phyloP scores from a whole-genome alignment of 1,139 yeast genomes.

The Eremothecium sinecaudum region DNA sequence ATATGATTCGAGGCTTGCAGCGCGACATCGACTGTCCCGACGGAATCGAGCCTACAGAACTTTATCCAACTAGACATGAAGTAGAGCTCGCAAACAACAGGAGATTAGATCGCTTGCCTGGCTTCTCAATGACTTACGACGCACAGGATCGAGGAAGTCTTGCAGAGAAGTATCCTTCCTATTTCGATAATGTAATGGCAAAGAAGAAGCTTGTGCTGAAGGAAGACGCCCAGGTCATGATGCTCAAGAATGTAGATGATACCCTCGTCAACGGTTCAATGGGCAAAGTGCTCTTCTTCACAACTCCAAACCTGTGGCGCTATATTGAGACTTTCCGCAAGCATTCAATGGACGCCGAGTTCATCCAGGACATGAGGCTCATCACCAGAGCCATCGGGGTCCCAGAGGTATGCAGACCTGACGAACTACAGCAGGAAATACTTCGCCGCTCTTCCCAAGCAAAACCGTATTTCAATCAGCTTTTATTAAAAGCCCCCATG shows the following conservation, averaged over 20 bases:
- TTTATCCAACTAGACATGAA: constrained; percentile 65
- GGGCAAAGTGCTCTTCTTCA: constrained; percentile 53
- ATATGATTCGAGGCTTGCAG: constrained; percentile 40
- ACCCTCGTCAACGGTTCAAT: constrained; percentile 84
- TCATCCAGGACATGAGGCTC: constrained; percentile 28
- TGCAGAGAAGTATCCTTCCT: constrained; percentile 15
- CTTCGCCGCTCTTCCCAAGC: constrained; percentile 16
- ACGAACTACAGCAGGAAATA: constrained; percentile 21
- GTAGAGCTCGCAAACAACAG: constrained; percentile 59
- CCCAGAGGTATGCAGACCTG: constrained; percentile 16
- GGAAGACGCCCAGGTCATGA: constrained; percentile 89
- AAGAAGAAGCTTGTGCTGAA: constrained; percentile 55
- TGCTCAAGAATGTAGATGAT: constrained; percentile 80
- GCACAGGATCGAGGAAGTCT: constrained; percentile 41
- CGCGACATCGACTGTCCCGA: constrained; percentile 53
- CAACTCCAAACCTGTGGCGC: constrained; percentile 22
- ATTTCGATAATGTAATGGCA: constrained; percentile 54
- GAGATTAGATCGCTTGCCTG: constrained; percentile 42
- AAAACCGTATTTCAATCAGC: constrained; percentile 6
- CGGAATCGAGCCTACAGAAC: constrained; percentile 73
- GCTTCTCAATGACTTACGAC: constrained; percentile 32
- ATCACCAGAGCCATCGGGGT: constrained; percentile 29
- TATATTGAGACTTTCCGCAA: constrained; percentile 17
- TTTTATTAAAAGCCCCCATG: not conserved
- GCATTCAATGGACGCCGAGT: constrained; percentile 19